phyloP scores from a whole-genome alignment of 2,329 filamentous ascomycete species.

The Talaromyces sp. region DNA sequence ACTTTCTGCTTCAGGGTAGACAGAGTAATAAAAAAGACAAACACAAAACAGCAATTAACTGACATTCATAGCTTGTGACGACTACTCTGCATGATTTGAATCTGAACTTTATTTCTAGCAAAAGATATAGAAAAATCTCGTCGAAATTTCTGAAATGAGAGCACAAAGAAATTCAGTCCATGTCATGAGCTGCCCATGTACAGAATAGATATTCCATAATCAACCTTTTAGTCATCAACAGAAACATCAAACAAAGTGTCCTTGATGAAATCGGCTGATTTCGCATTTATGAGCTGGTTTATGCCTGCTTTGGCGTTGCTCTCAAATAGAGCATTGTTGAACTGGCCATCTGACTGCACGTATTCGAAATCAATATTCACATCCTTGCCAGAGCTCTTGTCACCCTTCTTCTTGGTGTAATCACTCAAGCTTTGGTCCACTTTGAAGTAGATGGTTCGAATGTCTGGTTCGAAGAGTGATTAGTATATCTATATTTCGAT shows the following conservation, averaged over 20 bases:
- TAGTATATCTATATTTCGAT: background rate
- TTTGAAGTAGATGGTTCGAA: background rate
- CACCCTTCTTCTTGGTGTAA: background rate
- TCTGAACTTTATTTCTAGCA: background rate
- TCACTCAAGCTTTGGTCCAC: background rate
- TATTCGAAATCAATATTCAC: background rate
- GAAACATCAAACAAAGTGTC: background rate
- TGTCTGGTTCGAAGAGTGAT: background rate
- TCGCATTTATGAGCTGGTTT: background rate
- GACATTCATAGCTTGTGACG: background rate
- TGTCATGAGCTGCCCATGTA: background rate
- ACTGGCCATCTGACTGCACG: background rate
- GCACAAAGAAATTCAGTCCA: background rate
- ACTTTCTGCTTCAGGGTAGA: constrained; percentile 4
- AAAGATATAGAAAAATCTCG: background rate
- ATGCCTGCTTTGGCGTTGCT: background rate
- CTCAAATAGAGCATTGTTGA: background rate
- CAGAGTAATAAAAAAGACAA: background rate
- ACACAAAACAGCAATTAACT: background rate
- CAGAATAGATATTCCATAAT: too few species aligned
- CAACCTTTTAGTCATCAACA: background rate
- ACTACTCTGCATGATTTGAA: background rate
- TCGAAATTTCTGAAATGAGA: background rate
- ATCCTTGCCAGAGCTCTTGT: background rate
- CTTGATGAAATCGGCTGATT: background rate